Percentiles rank a stretch among this genome's conserved stretches.
Evolutionary conservation across 176 grass and related monocot species (phyloP).

Genomic region (Musa beccarii): DNA sequence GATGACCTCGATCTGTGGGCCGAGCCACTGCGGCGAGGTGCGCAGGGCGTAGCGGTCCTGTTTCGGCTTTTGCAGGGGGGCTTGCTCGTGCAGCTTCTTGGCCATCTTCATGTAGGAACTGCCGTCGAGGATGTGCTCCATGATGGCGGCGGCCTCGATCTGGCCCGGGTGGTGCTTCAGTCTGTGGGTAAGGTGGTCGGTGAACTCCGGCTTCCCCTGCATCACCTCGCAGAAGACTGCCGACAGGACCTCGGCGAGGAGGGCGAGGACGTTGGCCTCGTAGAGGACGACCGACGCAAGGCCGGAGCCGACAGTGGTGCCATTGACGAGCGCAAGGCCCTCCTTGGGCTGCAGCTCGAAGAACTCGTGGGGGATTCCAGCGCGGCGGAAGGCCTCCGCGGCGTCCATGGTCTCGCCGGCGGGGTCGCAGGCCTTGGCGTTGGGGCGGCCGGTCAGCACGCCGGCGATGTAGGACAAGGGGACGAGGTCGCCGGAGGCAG

Average conservation of each 20-base stretch:
- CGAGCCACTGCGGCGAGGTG: slow-evolving; percentile 6
- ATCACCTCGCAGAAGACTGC: slow-evolving; percentile 5
- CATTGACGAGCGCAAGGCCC: slow-evolving; percentile 4
- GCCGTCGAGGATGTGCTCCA: slow-evolving; percentile 11
- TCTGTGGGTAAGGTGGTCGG: slow-evolving; percentile 2
- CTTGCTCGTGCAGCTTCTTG: slow-evolving; percentile 10
- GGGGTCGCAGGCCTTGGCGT: slow-evolving; percentile 24
- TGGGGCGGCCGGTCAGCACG: slow-evolving; percentile 60
- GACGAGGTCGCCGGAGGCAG: slow-evolving; percentile 64
- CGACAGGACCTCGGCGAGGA: slow-evolving; percentile 1
- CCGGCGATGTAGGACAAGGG: slow-evolving; percentile 84
- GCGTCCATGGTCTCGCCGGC: not conserved
- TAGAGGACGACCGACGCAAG: not conserved
- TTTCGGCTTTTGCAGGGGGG: not conserved
- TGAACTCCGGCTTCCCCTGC: slow-evolving; percentile 10
- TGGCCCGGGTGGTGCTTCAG: slow-evolving; percentile 10
- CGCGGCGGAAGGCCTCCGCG: not conserved
- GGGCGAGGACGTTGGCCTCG: slow-evolving; percentile 4
- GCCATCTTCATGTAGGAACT: slow-evolving; percentile 4
- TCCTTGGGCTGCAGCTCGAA: slow-evolving; percentile 11
- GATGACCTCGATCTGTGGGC: slow-evolving; percentile 8
- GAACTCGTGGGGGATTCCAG: slow-evolving; percentile 1
- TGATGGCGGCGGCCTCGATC: slow-evolving; percentile 10
- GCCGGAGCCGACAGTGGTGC: slow-evolving; percentile 1
- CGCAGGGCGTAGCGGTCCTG: not conserved